Conservation (phyloP, 139 green algal genomes). For the Zygnema cylindricum region DNA sequence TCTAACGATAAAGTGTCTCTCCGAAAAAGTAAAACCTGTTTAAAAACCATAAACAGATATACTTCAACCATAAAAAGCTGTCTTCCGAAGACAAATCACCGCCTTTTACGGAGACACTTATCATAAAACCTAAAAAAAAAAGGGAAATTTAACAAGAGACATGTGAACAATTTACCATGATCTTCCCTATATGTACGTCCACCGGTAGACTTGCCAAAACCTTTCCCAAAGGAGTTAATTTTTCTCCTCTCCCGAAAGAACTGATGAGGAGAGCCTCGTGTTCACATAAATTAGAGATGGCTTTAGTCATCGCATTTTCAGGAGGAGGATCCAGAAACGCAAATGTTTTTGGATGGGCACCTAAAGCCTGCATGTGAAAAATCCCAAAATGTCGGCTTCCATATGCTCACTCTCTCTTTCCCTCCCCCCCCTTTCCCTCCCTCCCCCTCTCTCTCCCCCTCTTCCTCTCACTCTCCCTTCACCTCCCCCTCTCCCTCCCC, state of each 20-base stretch:
- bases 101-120: too few relatives aligned
- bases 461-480: too few relatives aligned
- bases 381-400: not conserved
- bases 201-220: constrained; percentile 40
- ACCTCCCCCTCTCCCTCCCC: too few relatives aligned
- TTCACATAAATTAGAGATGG: constrained; percentile 1
- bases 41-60: too few relatives aligned
- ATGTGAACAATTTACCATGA: constrained; percentile 25
- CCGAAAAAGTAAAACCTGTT: too few relatives aligned
- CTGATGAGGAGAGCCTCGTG: constrained; percentile 7
- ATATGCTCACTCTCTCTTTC: not conserved
- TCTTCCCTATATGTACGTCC: constrained; percentile 53
- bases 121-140: too few relatives aligned
- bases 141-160: too few relatives aligned
- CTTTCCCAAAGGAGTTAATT: constrained; percentile 32
- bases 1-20: too few relatives aligned
- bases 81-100: too few relatives aligned
- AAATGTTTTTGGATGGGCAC: constrained; percentile 17
- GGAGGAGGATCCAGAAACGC: constrained; percentile 49
- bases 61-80: too few relatives aligned
- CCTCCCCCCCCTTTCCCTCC: not conserved
- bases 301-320: not conserved
- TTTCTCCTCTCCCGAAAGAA: not conserved
- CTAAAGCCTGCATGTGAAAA: not conserved
- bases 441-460: not conserved